Base-by-base conservation (phyloP, 768 basidiomycete species). In the Mycena polygramma region DNA sequence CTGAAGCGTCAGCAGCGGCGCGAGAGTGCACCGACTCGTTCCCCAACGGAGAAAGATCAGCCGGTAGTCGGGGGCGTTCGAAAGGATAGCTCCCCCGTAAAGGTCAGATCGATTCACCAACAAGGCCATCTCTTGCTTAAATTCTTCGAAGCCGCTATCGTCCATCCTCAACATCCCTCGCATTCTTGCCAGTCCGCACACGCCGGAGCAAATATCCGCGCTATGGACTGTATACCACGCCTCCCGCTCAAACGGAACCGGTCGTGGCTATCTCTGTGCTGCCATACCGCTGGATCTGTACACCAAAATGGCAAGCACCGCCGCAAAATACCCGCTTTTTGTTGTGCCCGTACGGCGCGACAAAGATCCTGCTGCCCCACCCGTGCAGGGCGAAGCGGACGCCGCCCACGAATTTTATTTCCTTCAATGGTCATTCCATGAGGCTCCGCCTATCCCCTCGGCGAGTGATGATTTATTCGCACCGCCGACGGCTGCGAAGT, bases 221-320 rank as follows among this genome's bases (percentile, higher is more conserved):
- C 85, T 98, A 0, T 99, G 97, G 97, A 94, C 90, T 4, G 87
- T 93, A 0, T 98, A 97, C 76, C 97, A 99, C 78, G 87, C 89
- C 17, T 90, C 93, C 6, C 90, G 94, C 37, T 92, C 94, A 1
- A 86, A 88, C 13, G 91, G 94, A 0, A 94, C 94, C 0, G 92
- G 94, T 19, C 90, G 93, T 43, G 94, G 94, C 13, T 96, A 88
- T 77, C 86, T 98, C 36, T 97, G 92, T 68, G 97, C 97, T 2
- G 84, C 91, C 8, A 86, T 98, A 20, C 92, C 97, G 2, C 72
- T 92, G 60, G 85, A 87, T 9, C 86, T 89, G 17, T 98, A 98
- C 81, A 76, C 85, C 20, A 86, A 87, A 72, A 94, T 99, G 93
- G 77, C 87, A 30, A 74, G 75, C 36, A 81, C 89, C 30, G 94